These are phyloP conservation scores for Strobilomyces echinocephalus DNA, from an alignment of 768 basidiomycete genomes.

Conservation along the genomic window DNA sequence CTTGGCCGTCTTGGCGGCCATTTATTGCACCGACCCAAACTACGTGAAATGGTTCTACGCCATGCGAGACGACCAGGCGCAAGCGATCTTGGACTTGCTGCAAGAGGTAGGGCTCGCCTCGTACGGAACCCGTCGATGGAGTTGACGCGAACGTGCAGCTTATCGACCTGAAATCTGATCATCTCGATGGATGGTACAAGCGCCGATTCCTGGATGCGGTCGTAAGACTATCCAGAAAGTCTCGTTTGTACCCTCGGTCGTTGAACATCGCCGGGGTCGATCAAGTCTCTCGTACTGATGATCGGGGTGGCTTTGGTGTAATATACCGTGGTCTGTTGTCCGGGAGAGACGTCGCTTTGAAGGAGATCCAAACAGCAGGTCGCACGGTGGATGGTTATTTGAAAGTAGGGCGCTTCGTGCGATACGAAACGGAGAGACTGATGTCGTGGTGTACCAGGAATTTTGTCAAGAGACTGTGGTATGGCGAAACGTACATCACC, in stretches of 20 bases:
- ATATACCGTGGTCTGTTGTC: constrained; percentile 28
- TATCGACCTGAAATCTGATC: constrained; percentile 20
- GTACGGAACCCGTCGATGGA: background rate
- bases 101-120: constrained; percentile 14
- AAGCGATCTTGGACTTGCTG: constrained; percentile 24
- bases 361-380: constrained; percentile 21
- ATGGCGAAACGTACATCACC: constrained; percentile 29
- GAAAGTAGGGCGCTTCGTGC: constrained; percentile 18
- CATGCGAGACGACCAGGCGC: constrained; percentile 21
- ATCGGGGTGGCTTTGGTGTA: constrained; percentile 31
- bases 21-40: constrained; percentile 15
- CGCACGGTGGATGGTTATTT: constrained; percentile 23
- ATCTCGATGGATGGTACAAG: constrained; percentile 25
- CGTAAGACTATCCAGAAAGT: constrained; percentile 27
- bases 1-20: constrained; percentile 21
- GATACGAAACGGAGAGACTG: background rate
- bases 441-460: constrained; percentile 15
- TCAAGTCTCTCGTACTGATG: constrained; percentile 7
- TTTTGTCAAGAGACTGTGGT: constrained; percentile 29
- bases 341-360: constrained; percentile 29
- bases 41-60: constrained; percentile 17
- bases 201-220: constrained; percentile 28
- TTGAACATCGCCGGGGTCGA: constrained; percentile 20
- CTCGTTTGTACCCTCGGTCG: constrained; percentile 26
- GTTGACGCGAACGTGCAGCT: constrained; percentile 13